Percentiles rank a stretch among this genome's conserved stretches.
Conservation (phyloP, 805 yeast species). For the Lachancea kluyveri region DNA sequence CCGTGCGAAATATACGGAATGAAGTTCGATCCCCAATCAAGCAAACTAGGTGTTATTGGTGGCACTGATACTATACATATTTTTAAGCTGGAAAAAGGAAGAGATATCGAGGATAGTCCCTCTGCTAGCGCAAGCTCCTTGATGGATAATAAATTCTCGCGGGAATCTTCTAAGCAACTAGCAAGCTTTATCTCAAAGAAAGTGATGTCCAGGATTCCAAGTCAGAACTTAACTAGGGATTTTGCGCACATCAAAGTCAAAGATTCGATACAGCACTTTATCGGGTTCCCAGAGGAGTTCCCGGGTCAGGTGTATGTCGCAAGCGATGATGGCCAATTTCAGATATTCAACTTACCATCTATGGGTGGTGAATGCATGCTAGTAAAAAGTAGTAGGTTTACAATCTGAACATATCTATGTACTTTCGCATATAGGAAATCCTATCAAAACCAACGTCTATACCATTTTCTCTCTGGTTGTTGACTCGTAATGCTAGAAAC, state of each 20-base stretch:
- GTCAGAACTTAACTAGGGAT: constrained; percentile 26
- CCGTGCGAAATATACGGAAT: constrained; percentile 66
- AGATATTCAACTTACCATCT: constrained; percentile 24
- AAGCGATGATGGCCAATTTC: constrained; percentile 25
- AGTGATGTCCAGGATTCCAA: constrained; percentile 25
- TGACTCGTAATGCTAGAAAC: too few species aligned
- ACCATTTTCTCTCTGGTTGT: constrained; percentile 17
- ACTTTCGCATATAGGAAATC: not conserved
- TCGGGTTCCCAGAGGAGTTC: constrained; percentile 30
- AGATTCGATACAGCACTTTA: constrained; percentile 15
- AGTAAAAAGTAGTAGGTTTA: constrained; percentile 19
- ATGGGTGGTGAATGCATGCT: constrained; percentile 26
- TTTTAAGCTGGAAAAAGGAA: constrained; percentile 53
- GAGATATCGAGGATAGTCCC: constrained; percentile 1
- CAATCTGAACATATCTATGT: not conserved
- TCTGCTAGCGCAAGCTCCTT: constrained; percentile 3
- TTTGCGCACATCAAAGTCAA: constrained; percentile 25
- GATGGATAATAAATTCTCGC: constrained; percentile 5
- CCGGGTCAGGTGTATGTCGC: constrained; percentile 25
- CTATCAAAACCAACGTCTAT: constrained; percentile 14
- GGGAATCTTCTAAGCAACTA: constrained; percentile 19
- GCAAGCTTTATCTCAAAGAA: constrained; percentile 21
- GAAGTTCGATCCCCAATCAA: constrained; percentile 55
- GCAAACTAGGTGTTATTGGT: constrained; percentile 71
- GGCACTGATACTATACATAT: constrained; percentile 88